Conservation (phyloP, 2,329 filamentous ascomycete species). For the Phialophora verrucosa region DNA sequence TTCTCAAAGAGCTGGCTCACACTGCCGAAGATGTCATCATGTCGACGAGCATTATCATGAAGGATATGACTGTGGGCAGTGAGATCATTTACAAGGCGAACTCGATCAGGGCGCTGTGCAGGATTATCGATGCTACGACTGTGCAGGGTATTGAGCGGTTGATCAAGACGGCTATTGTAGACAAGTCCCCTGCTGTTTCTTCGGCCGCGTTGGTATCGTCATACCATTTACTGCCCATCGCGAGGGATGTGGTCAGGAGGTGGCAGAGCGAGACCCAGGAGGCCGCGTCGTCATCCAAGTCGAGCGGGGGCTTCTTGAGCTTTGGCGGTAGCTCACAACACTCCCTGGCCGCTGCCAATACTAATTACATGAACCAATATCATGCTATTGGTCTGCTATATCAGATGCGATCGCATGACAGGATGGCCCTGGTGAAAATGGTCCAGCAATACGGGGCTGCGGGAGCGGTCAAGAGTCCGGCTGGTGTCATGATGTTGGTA, state of each 20-base stretch:
- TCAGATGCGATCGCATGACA: conserved; percentile 95
- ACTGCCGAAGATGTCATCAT: conserved; percentile 99
- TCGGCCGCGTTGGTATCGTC: conserved; percentile 95
- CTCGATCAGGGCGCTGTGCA: conserved; percentile 91
- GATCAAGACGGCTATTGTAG: conserved; percentile 98
- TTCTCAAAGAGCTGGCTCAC: conserved; percentile 95
- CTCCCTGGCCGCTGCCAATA: conserved; percentile 74
- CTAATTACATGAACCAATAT: conserved; percentile 97
- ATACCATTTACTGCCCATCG: conserved; percentile 95
- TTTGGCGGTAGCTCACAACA: conserved; percentile 81
- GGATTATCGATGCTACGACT: conserved; percentile 94
- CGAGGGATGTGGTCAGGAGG: conserved; percentile 90
- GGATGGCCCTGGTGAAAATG: conserved; percentile 99
- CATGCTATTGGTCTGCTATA: conserved; percentile 97
- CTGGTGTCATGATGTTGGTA: conserved; percentile 89
- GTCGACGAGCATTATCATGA: conserved; percentile 99
- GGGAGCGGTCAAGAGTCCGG: conserved; percentile 92
- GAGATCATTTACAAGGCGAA: conserved; percentile 94
- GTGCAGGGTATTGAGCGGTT: conserved; percentile 97
- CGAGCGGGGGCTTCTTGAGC: conserved; percentile 86
- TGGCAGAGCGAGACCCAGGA: conserved; percentile 99
- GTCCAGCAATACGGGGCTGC: conserved; percentile 97
- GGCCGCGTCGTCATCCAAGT: conserved; percentile 88
- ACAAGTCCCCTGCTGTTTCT: conserved; percentile 96
- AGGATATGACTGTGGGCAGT: conserved; percentile 94